Base-by-base conservation (phyloP, 139 green algal species). In the Auxenochlorella protothecoides region DNA sequence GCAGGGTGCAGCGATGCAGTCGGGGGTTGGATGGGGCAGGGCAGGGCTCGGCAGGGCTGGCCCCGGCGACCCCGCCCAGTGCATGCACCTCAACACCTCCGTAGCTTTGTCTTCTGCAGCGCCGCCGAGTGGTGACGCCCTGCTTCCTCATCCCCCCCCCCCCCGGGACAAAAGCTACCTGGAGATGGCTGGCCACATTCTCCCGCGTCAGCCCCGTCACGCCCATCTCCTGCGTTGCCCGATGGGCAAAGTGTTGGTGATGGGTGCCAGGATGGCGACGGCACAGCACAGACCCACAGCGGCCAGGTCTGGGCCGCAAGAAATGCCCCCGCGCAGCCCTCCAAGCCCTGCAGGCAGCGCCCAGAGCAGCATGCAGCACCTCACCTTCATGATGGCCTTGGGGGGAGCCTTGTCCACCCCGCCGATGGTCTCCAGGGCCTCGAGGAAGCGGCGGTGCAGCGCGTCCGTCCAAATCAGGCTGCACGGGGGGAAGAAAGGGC, bases 161-260 rank as follows among this genome's bases (percentile, higher is more conserved):
- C 59, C 59, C 2, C 59, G 2, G 13, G 3, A 3, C 12, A 64
- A 64, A 12, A 64, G 14, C 63, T 10, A 67, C 63, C 76, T 97
- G 92, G 54, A 97, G 81, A 70, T 96, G 92, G 68, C 80, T 90
- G 13, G 92, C 92, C 59, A 97, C 93, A 74, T 98, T 98, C 75
- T 97, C 92, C 0, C 93, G 81, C 0, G 89, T 97, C 60, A 98
- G 84, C 63, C 92, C 92, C 9, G 91, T 84, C 56, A 97, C 90
- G 54, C 90, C 89, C 92, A 97, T 96, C 53, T 92, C 70, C 85
- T 91, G 80, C 75, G 73, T 4, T 3, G 4, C 15, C 5, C 51
- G 72, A 74, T 44, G 13, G 6, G 57, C 59, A 68, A 10, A 69
- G 9, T 53, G 13, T 3, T 3, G 60, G 14, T 16, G 10, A 5